A percentile compares a stretch with the other conserved stretches of the same genome.
Conservation (phyloP, 805 yeast species). For the Dipodascus albidus region DNA sequence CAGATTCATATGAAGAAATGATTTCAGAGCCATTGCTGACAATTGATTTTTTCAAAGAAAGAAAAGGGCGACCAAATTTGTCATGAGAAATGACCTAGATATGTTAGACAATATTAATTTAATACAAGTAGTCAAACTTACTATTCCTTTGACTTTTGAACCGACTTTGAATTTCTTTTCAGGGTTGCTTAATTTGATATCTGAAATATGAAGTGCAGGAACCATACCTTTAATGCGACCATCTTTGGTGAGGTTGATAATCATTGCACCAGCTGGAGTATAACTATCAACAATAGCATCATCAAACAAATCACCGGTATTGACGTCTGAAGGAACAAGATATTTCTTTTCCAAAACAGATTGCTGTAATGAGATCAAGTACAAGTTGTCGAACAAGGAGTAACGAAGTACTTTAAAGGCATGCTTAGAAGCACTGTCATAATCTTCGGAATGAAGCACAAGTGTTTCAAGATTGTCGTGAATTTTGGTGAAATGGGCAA, state of each 20-base stretch:
- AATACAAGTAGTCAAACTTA: conserved; percentile 36
- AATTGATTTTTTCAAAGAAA: conserved; percentile 77
- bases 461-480: conserved; percentile 29
- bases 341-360: conserved; percentile 51
- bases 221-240: conserved; percentile 53
- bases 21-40: conserved; percentile 38
- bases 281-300: conserved; percentile 43
- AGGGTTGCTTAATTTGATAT: conserved; percentile 73
- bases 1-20: conserved; percentile 37
- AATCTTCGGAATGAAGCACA: conserved; percentile 23
- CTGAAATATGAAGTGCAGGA: conserved; percentile 68
- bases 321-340: conserved; percentile 59
- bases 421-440: conserved; percentile 53
- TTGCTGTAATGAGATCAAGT: conserved; percentile 59
- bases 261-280: conserved; percentile 53
- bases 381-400: conserved; percentile 53
- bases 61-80: conserved; percentile 36
- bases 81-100: conserved; percentile 19
- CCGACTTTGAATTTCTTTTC: conserved; percentile 89
- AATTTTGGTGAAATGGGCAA: conserved; percentile 66
- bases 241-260: conserved; percentile 32
- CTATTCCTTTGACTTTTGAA: conserved; percentile 64
- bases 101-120: background rate
- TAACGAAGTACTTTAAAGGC: conserved; percentile 68
- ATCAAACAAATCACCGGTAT: conserved; percentile 57